Conservation (phyloP, 1,139 yeast species). For the Hyphopichia fennica region DNA sequence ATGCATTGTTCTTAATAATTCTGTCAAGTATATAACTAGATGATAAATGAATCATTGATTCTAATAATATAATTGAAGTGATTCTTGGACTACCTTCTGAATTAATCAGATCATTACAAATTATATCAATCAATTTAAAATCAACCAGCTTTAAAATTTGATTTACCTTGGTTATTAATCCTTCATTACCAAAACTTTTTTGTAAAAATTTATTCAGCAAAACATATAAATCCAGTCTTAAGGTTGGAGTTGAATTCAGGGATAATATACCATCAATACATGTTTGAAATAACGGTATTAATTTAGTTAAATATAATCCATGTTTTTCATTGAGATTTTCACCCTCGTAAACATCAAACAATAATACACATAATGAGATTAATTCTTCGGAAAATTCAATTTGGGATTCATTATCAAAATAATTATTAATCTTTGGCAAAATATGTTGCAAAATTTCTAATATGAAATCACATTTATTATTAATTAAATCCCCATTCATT, state of each 20-base stretch:
- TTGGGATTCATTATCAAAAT: constrained; percentile 64
- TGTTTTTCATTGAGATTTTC: constrained; percentile 35
- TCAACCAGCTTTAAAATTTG: constrained; percentile 59
- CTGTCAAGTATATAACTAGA: constrained; percentile 58
- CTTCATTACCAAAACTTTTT: constrained; percentile 42
- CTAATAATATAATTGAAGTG: constrained; percentile 74
- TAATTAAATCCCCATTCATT: constrained; percentile 50
- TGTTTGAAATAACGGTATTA: constrained; percentile 70
- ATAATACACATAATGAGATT: constrained; percentile 69
- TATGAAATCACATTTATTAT: constrained; percentile 56
- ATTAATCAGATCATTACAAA: constrained; percentile 75
- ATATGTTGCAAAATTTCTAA: constrained; percentile 74
- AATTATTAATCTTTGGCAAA: constrained; percentile 75
- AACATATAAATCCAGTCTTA: constrained; percentile 79
- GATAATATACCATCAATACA: constrained; percentile 72
- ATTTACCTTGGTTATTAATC: constrained; percentile 46
- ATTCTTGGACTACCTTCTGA: constrained; percentile 79
- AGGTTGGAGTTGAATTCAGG: constrained; percentile 62
- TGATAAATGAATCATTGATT: constrained; percentile 63
- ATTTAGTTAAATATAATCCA: constrained; percentile 43
- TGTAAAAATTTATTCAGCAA: constrained; percentile 66
- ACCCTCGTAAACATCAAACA: constrained; percentile 63
- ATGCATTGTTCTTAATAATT: constrained; percentile 63
- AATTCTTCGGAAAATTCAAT: constrained; percentile 71
- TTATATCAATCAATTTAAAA: constrained; percentile 58